Conservation (phyloP, 805 yeast species). For the Kluyveromyces lactis region DNA sequence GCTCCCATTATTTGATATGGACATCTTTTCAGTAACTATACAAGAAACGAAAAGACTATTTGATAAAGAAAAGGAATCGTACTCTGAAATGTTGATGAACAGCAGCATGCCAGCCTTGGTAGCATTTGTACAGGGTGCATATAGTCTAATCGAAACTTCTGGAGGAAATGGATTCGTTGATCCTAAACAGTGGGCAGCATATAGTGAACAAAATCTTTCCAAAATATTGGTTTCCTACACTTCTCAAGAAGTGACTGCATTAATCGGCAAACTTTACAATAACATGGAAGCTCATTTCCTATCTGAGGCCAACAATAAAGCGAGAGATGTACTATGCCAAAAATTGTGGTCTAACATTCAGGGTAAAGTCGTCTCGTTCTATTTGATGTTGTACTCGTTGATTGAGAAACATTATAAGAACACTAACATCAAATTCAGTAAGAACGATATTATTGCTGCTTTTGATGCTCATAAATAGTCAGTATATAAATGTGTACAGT, state of each 20-base stretch:
- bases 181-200: slow-evolving; percentile 55
- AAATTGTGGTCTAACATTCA: slow-evolving; percentile 67
- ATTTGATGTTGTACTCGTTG: slow-evolving; percentile 45
- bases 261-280: slow-evolving; percentile 46
- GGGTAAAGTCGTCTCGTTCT: slow-evolving; percentile 48
- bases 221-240: slow-evolving; percentile 51
- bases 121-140: slow-evolving; percentile 57
- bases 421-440: slow-evolving; percentile 41
- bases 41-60: slow-evolving; percentile 22
- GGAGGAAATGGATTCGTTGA: slow-evolving; percentile 24
- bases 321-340: slow-evolving; percentile 40
- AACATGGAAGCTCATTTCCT: slow-evolving; percentile 50
- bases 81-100: slow-evolving; percentile 39
- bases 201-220: slow-evolving; percentile 49
- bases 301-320: slow-evolving; percentile 14
- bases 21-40: slow-evolving; percentile 16
- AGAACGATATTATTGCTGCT: slow-evolving; percentile 48
- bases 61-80: slow-evolving; percentile 31
- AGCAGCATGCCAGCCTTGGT: slow-evolving; percentile 60
- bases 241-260: slow-evolving; percentile 45
- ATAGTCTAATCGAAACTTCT: slow-evolving; percentile 36
- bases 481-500: background rate
- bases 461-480: slow-evolving; percentile 31
- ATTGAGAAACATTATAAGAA: slow-evolving; percentile 50
- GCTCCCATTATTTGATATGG: slow-evolving; percentile 20